Base-by-base conservation (phyloP, 2,329 filamentous ascomycete genomes). In the Aspergillus carbonarius region DNA sequence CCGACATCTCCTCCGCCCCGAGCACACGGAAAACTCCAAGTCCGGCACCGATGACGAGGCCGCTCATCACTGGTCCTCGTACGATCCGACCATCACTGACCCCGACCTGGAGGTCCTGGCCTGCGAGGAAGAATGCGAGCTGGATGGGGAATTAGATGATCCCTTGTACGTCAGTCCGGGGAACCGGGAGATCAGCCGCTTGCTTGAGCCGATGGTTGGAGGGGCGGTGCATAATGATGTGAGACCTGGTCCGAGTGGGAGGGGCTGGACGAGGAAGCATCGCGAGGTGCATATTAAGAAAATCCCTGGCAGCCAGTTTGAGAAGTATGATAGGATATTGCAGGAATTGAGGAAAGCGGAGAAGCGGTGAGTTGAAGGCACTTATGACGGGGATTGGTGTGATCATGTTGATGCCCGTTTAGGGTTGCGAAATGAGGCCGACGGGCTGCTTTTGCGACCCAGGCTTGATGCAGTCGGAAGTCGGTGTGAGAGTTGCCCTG, bases 1-100 rank as follows among this genome's bases (percentile, higher is more conserved):
- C 37, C 55, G 67, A 23, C 58, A 62, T 23, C 58, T 59, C 15
- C 62, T 70, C 15, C 61, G 62, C 30, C 65, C 66, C 0, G 61
- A 63, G 27, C 55, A 62, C 18, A 40, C 53, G 4, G 69, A 70
- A 18, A 69, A 60, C 7, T 66, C 65, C 25, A 61, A 67, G 46
- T 64, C 61, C 9, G 69, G 69, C n/a, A 64, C 67, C 10, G 69
- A 71, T 34, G 67, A 69, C 23, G 68, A 67, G 52, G 66, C 69
- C 8, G 68, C 60, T 1, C 59, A 58, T 3, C 67, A 71, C 59
- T 63, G 62, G 20, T 66, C 64, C 4, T 68, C 69, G 12, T 71
- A 68, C 46, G 68, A 70, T 30, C 68, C 67, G 4, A 54, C 59
- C 9, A 64, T 54, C 39, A 69, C 68, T 17, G 55, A 56, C 17